A percentile compares a stretch with the other conserved stretches of the same genome.
Conservation (phyloP, 495 filamentous ascomycete species). For the Hypomontagnella monticulosa region DNA sequence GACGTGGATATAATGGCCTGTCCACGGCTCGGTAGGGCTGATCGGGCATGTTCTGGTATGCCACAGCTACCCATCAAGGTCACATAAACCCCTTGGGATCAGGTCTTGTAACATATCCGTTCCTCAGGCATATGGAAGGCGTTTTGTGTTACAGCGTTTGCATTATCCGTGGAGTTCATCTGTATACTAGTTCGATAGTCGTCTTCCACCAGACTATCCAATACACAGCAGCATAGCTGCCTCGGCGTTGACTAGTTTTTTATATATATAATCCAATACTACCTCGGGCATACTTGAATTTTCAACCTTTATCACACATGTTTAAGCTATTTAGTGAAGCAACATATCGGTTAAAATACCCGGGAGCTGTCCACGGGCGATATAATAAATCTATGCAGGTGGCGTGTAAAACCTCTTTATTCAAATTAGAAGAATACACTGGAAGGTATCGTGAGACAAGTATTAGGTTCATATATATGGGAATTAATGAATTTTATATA, state of each 20-base stretch:
- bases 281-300: not conserved
- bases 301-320: too few species aligned
- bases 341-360: too few species aligned
- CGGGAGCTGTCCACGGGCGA: too few species aligned
- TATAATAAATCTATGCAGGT: too few species aligned
- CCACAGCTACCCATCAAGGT: not conserved
- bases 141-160: slow-evolving; percentile 26
- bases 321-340: too few species aligned
- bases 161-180: slow-evolving; percentile 6
- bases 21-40: not conserved
- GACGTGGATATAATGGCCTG: not conserved
- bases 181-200: slow-evolving; percentile 26
- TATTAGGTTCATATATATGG: too few species aligned
- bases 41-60: not conserved
- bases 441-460: too few species aligned
- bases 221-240: slow-evolving; percentile 6
- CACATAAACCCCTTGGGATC: not conserved
- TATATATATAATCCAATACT: not conserved
- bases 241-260: not conserved
- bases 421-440: too few species aligned
- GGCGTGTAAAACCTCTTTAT: too few species aligned
- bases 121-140: slow-evolving; percentile 24
- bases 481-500: too few species aligned
- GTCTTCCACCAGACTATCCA: slow-evolving; percentile 4
- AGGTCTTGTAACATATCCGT: slow-evolving; percentile 18